Percentiles rank a stretch among this genome's conserved stretches.
Conservation (phyloP, 2,329 filamentous ascomycete genomes). For the Annulohypoxylon truncatum region DNA sequence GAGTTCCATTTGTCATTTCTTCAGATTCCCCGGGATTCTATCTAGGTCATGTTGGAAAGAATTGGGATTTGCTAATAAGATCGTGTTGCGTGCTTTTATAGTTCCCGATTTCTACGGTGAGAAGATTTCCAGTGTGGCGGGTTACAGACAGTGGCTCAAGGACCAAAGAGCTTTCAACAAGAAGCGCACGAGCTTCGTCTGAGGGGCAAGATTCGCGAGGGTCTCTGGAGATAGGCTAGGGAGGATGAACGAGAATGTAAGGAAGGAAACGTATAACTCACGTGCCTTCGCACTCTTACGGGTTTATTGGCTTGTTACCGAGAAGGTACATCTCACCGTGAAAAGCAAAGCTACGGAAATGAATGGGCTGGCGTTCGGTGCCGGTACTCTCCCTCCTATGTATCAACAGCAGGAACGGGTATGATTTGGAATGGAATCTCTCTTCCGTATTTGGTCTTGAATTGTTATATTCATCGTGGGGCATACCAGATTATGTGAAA, state of each 20-base stretch:
- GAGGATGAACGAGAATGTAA: neutral
- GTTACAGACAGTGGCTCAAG: constrained; percentile 95
- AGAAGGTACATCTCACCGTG: constrained; percentile 19
- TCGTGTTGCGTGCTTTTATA: constrained; percentile 48
- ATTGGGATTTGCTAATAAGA: constrained; percentile 3
- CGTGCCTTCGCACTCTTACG: constrained; percentile 16
- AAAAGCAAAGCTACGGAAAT: constrained; percentile 30
- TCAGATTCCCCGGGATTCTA: too few species aligned
- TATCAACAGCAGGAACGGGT: constrained; percentile 44
- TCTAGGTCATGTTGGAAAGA: neutral
- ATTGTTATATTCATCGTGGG: constrained; percentile 13
- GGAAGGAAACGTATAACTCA: neutral
- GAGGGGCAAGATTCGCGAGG: constrained; percentile 39
- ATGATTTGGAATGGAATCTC: constrained; percentile 46
- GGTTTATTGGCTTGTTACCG: constrained; percentile 26
- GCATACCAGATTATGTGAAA: constrained; percentile 56
- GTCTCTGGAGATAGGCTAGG: neutral
- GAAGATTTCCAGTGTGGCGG: constrained; percentile 93
- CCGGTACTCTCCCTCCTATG: constrained; percentile 44
- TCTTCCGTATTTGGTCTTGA: constrained; percentile 31
- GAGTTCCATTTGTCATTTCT: too few species aligned
- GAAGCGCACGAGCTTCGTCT: constrained; percentile 78
- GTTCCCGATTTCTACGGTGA: constrained; percentile 98
- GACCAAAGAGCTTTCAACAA: constrained; percentile 97
- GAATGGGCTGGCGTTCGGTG: constrained; percentile 45